Conservation (phyloP, 2,329 filamentous ascomycete genomes). For the Thelonectria discophora region DNA sequence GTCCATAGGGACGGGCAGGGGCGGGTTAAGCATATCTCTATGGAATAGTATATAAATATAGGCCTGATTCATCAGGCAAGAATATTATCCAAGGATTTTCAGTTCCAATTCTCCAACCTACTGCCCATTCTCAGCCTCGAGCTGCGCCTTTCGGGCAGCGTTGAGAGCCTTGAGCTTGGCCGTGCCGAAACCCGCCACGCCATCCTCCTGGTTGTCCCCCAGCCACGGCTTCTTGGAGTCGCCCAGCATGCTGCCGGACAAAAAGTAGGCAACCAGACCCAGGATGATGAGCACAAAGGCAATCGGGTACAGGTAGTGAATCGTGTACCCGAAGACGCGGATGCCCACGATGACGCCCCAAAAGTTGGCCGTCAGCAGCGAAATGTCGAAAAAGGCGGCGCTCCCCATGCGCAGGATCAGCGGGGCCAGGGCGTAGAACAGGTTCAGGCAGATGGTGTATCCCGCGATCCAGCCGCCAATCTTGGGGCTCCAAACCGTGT, state of each 20-base stretch:
- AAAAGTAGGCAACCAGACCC: constrained; percentile 87
- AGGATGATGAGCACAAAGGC: constrained; percentile 93
- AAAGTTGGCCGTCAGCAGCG: constrained; percentile 91
- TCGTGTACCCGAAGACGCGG: constrained; percentile 78
- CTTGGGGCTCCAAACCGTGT: constrained; percentile 70
- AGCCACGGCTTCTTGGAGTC: constrained; percentile 97
- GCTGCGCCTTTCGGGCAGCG: constrained; percentile 56
- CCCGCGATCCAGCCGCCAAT: constrained; percentile 87
- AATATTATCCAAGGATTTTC: background rate
- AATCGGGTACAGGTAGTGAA: constrained; percentile 94
- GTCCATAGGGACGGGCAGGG: too few relatives aligned
- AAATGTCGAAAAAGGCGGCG: constrained; percentile 97
- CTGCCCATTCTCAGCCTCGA: constrained; percentile 43
- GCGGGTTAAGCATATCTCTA: too few relatives aligned
- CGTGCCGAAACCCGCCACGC: constrained; percentile 82
- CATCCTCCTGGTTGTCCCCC: constrained; percentile 83
- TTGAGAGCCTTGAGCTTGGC: constrained; percentile 80
- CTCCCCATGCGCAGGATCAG: constrained; percentile 88
- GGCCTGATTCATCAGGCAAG: too few relatives aligned
- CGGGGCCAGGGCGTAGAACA: constrained; percentile 91
- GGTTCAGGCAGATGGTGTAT: constrained; percentile 81
- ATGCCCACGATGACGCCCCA: constrained; percentile 96
- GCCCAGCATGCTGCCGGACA: constrained; percentile 81
- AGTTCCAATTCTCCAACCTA: too few relatives aligned
- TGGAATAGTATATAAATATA: too few relatives aligned